These are phyloP conservation scores for Chalciporus piperatus DNA, from an alignment of 768 basidiomycete species.

Conservation along the genomic window DNA sequence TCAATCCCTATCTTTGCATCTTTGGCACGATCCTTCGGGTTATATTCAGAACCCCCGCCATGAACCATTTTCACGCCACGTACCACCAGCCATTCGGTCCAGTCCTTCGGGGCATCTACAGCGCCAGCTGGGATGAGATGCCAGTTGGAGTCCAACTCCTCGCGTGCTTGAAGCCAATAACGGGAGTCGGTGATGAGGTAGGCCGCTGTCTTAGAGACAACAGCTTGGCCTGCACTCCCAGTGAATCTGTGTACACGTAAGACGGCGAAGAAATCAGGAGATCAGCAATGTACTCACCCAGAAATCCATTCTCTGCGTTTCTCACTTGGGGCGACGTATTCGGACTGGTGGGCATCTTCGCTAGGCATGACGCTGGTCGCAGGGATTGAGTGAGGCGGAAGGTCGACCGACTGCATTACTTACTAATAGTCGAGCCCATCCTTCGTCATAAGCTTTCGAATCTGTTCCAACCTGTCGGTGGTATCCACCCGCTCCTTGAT, in stretches of 20 bases:
- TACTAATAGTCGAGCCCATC: slow-evolving; percentile 76
- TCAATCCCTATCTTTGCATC: slow-evolving; percentile 73
- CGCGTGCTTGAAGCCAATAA: slow-evolving; percentile 77
- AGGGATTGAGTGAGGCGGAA: slow-evolving; percentile 7
- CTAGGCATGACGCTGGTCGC: slow-evolving; percentile 64
- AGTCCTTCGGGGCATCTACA: slow-evolving; percentile 56
- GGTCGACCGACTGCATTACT: slow-evolving; percentile 28
- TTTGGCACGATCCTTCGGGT: slow-evolving; percentile 36
- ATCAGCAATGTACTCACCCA: slow-evolving; percentile 49
- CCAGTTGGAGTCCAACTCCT: slow-evolving; percentile 76
- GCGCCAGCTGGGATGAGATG: slow-evolving; percentile 56
- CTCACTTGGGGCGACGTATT: slow-evolving; percentile 75
- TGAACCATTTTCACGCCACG: slow-evolving; percentile 18
- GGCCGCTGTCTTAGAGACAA: slow-evolving; percentile 63
- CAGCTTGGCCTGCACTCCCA: slow-evolving; percentile 68
- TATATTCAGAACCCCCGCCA: slow-evolving; percentile 1
- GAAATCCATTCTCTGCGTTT: slow-evolving; percentile 77
- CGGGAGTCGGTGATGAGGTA: slow-evolving; percentile 79
- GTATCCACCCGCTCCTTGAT: slow-evolving; percentile 57
- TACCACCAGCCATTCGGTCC: slow-evolving; percentile 78
- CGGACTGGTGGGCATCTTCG: slow-evolving; percentile 82
- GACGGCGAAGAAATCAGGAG: slow-evolving; percentile 16
- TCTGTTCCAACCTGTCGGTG: slow-evolving; percentile 51
- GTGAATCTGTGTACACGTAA: slow-evolving; percentile 47
- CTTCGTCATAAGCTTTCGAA: slow-evolving; percentile 65